Percentiles rank a stretch among this genome's conserved stretches.
Evolutionary conservation across 1,139 yeast species (phyloP).

Genomic region (Debaryomycetaceae sp.): DNA sequence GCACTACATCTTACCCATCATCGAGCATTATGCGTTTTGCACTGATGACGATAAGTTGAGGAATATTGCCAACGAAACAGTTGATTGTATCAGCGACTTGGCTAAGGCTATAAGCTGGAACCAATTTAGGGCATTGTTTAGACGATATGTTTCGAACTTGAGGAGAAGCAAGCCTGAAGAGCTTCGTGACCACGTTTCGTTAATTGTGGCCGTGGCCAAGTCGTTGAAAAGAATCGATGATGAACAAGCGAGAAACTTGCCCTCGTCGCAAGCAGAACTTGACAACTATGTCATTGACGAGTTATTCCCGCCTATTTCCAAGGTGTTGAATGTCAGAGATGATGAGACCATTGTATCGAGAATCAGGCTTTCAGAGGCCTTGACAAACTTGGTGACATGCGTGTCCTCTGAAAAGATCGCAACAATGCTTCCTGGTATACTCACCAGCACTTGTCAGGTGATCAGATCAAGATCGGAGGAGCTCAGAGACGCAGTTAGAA

Average conservation of each 20-base stretch:
- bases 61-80: slow-evolving; percentile 71
- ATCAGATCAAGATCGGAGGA: slow-evolving; percentile 85
- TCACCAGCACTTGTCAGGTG: slow-evolving; percentile 84
- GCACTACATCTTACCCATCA: slow-evolving; percentile 77
- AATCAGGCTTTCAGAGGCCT: slow-evolving; percentile 78
- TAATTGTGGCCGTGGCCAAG: slow-evolving; percentile 61
- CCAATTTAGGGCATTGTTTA: slow-evolving; percentile 73
- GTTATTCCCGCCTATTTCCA: slow-evolving; percentile 58
- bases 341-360: slow-evolving; percentile 76
- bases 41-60: slow-evolving; percentile 58
- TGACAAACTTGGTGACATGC: slow-evolving; percentile 65
- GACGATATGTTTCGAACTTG: slow-evolving; percentile 63
- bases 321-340: slow-evolving; percentile 57
- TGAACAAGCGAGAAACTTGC: slow-evolving; percentile 23
- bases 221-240: slow-evolving; percentile 33
- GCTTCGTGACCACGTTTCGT: slow-evolving; percentile 55
- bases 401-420: slow-evolving; percentile 55
- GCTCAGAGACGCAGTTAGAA: slow-evolving; percentile 82
- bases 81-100: slow-evolving; percentile 58
- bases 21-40: slow-evolving; percentile 70
- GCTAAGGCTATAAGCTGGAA: slow-evolving; percentile 65
- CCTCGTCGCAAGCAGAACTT: slow-evolving; percentile 38
- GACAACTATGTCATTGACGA: slow-evolving; percentile 54
- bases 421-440: slow-evolving; percentile 68
- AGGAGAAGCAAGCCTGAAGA: slow-evolving; percentile 42